phyloP scores from a whole-genome alignment of 352 stramenopile species.

The Pythium chondricola region DNA sequence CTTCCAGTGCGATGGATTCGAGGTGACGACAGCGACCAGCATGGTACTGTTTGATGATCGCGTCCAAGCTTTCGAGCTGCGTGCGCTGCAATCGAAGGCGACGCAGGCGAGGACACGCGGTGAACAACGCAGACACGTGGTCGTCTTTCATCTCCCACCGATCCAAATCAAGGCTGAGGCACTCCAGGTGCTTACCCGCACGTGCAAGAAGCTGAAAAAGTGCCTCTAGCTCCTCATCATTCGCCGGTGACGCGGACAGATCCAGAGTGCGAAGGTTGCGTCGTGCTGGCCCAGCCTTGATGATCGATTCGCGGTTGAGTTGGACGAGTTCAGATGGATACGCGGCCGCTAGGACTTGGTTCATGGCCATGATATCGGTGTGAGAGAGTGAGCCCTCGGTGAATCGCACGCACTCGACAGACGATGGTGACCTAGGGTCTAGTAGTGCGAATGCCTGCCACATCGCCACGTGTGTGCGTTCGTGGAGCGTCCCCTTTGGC shows the following conservation, averaged over 20 bases:
- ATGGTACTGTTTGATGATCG: not conserved
- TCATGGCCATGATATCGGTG: slow-evolving; percentile 6
- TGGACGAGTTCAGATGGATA: no score
- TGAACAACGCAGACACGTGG: slow-evolving; percentile 4
- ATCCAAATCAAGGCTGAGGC: slow-evolving; percentile 1
- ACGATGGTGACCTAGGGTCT: slow-evolving; percentile 8
- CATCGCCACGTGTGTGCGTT: not conserved
- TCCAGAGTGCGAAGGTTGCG: slow-evolving; percentile 3
- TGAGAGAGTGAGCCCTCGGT: slow-evolving; percentile 2
- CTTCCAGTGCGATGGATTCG: slow-evolving; percentile 12
- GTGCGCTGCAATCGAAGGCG: slow-evolving; percentile 12
- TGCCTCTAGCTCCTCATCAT: slow-evolving; percentile 7
- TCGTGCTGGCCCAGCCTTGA: no score
- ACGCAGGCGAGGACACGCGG: not conserved
- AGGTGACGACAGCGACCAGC: not conserved
- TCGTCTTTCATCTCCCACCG: slow-evolving; percentile 7
- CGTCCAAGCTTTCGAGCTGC: slow-evolving; percentile 5
- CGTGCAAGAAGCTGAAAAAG: slow-evolving; percentile 7
- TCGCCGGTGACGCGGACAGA: slow-evolving; percentile 4
- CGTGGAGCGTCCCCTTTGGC: not conserved
- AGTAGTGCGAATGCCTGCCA: slow-evolving; percentile 14
- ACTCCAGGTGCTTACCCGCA: not conserved
- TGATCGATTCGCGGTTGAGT: not conserved
- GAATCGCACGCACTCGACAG: slow-evolving; percentile 11
- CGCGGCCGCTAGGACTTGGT: not conserved